A percentile compares a stretch with the other conserved stretches of the same genome.
Evolutionary conservation across 2,329 filamentous ascomycete species (phyloP).

Genomic region (Cladophialophora bantiana): DNA sequence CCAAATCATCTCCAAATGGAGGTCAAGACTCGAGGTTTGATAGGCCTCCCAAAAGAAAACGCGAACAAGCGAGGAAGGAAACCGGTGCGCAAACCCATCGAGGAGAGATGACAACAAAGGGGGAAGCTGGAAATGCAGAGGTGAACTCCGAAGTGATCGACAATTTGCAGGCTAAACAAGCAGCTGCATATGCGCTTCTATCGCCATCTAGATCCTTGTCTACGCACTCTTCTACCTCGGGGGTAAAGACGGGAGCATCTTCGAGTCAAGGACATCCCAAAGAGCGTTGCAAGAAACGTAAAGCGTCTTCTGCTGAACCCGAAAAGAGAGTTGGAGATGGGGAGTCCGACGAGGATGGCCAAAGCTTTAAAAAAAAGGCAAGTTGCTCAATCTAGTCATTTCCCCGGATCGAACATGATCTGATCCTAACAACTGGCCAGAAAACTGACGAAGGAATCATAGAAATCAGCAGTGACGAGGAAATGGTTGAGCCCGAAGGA

Average conservation of each 20-base stretch:
- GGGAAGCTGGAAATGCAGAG: background rate
- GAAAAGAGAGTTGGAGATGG: background rate
- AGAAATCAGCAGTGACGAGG: background rate
- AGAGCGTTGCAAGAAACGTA: background rate
- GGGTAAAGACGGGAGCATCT: no score
- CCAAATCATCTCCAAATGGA: no score
- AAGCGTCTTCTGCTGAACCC: background rate
- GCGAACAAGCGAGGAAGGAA: background rate
- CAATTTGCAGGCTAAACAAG: background rate
- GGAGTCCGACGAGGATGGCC: background rate
- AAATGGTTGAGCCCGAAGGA: background rate
- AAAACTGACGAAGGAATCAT: background rate
- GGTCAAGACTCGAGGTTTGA: no score
- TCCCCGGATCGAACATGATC: background rate
- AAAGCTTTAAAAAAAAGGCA: background rate
- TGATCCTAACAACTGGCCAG: background rate
- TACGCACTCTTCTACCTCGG: background rate
- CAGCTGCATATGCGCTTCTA: background rate
- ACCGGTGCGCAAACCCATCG: background rate
- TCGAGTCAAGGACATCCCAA: background rate
- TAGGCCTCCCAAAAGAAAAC: background rate
- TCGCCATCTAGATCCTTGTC: background rate
- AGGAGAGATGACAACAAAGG: background rate
- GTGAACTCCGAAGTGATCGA: background rate
- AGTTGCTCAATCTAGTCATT: background rate